These are phyloP conservation scores for Neocatenulostroma microsporum DNA, from an alignment of 2,329 filamentous ascomycete species.

Conservation along the genomic window DNA sequence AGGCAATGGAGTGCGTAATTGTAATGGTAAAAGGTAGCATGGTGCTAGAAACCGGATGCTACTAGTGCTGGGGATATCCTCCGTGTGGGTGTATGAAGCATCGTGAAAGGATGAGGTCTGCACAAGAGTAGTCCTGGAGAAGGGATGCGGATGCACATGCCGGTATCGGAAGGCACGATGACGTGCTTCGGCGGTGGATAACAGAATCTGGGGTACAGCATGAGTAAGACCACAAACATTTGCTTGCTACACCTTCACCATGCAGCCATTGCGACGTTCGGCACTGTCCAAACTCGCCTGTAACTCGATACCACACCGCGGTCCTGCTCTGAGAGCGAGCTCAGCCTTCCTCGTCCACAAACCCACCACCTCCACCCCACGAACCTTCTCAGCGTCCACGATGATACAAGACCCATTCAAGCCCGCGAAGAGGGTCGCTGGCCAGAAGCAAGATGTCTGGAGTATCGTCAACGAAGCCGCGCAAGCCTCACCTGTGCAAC, in stretches of 20 bases:
- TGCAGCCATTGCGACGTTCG: conserved; percentile 7
- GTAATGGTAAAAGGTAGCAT: too few relatives aligned
- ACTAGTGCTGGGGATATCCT: too few relatives aligned
- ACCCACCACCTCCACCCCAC: not conserved
- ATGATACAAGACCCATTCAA: conserved; percentile 36
- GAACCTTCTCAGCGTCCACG: conserved; percentile 16
- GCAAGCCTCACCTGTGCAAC: conserved; percentile 54
- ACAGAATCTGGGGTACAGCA: not conserved
- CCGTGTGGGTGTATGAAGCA: too few relatives aligned
- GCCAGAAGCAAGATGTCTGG: conserved; percentile 53
- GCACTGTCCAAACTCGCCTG: not conserved
- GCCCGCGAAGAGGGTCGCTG: conserved; percentile 48
- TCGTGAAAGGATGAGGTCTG: too few relatives aligned
- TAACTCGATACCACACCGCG: too few relatives aligned
- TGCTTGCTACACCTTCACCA: not conserved
- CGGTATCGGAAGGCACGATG: conserved; percentile 1
- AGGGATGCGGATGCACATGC: not conserved
- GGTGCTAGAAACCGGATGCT: too few relatives aligned
- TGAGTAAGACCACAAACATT: not conserved
- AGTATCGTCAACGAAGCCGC: conserved; percentile 62
- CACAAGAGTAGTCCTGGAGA: not conserved
- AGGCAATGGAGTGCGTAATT: too few relatives aligned
- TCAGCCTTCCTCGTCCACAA: not conserved
- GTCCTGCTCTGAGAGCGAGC: not conserved
- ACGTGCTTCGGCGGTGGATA: not conserved